Base-by-base conservation (phyloP, 2,329 filamentous ascomycete genomes). In the Bipolaris cookei region DNA sequence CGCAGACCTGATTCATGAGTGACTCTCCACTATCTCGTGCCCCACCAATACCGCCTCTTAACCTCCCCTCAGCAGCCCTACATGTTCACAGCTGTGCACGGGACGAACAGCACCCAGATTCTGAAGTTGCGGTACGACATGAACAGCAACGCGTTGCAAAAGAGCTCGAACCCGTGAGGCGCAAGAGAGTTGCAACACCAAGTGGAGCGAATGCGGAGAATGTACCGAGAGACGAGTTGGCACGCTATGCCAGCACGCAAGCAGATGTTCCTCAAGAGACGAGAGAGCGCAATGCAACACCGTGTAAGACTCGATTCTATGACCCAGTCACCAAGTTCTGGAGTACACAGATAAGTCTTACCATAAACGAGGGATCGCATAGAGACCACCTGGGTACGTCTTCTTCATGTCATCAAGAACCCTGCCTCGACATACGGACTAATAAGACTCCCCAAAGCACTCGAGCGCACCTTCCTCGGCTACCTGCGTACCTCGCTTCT, bases 401-500 rank as follows among this genome's bases (percentile, higher is more conserved):
- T 6, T 44, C 13, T 8, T 21, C 16, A 3, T 18, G 25, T 10
- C 5, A 14, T 5, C 35, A 11, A 11, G 11, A 30, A 30, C 25
- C 25, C 7, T 28, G 6, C n/a, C 18, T 48, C 23, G 21, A 3
- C 8, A 30, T 25, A 14, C 18, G 6, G 6, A 44, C 21, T 38
- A 56, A 38, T 51, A 30, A 37, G n/a, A 8, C 30, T 53, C 46
- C 25, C 25, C 7, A 4, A 66, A 91, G 89, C 90, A 35, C 83
- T 91, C 52, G 89, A 92, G 75, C 81, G 89, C 54, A 92, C 89
- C 16, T 92, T 88, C 69, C 83, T 92, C 16, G 88, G 83, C 28
- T 92, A 91, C 72, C 81, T 91, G 28, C 84, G 89, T 18, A 92
- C 89, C 1, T 90, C 88, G 0, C 76, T 90, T 35, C 81, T 84